Evolutionary conservation across 768 basidiomycete species (phyloP), one percentile per base, ranked within the genome.

Genomic region (Myochromella boudieri): DNA sequence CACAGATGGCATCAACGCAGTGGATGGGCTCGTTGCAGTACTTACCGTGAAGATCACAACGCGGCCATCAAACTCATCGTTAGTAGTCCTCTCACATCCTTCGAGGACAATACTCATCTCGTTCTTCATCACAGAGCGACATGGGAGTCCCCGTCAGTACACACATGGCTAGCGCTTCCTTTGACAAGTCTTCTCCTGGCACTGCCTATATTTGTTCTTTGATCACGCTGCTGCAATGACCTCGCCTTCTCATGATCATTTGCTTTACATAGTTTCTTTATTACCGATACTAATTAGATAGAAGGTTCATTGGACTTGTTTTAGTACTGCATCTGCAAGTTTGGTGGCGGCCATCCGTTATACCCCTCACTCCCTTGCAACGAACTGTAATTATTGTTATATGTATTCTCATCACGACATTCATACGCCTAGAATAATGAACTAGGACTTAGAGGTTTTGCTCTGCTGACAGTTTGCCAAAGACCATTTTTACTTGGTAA

Each of bases 11-110:
- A 61, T 67, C n/a, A 81, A 77, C 51, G 80, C 90, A 1, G 72
- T 83, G 1, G 95, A 97, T 60, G 95, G 94, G 1, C 68, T 91
- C 9, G 86, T 95, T 3, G 91, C 88, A 0, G 69, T 97, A 1
- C 54, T 95, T 54, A 81, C 81, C 1, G 84, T 94, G 37, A 78
- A 75, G 57, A 83, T 95, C 32, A 75, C 79, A 1, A 57, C 38
- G 9, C 51, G 54, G 12, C 71, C 72, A 9, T 15, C 47, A 4
- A 56, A 54, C 31, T 10, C 53, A 24, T 66, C 67, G 72, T 71
- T 48, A 50, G 70, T 66, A 18, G 14, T 39, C n/a, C 17, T 12
- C 10, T 29, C 5, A 3, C 18, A 12, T 46, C 22, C 27, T 4
- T 29, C 1, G 17, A 38, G 27, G 26, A 32, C n/a, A 3, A 18